Conservation (phyloP, 108 stramenopile species). For the Heterococcus sp. region DNA sequence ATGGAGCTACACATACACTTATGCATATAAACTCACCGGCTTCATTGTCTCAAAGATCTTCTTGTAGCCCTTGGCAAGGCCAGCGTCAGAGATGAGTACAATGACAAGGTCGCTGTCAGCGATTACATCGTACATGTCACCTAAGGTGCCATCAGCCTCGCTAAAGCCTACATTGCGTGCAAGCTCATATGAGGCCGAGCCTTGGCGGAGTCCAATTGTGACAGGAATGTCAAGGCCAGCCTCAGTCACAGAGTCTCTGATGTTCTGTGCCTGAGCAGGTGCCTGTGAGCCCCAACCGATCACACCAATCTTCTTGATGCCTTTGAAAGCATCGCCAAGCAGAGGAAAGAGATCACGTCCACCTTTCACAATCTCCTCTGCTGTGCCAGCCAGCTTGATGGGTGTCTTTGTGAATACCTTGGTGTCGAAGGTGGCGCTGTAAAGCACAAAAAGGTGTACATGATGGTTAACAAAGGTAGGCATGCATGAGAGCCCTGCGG, state of each 20-base stretch:
- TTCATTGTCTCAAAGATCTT: constrained; percentile 94
- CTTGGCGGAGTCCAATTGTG: constrained; percentile 84
- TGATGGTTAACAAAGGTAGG: neutral
- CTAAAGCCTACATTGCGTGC: constrained; percentile 60
- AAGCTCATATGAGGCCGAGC: constrained; percentile 80
- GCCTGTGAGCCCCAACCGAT: constrained; percentile 98
- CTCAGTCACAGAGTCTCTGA: constrained; percentile 81
- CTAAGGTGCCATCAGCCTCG: constrained; percentile 84
- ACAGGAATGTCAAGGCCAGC: constrained; percentile 67
- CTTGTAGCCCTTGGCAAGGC: constrained; percentile 88
- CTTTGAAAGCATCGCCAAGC: constrained; percentile 88
- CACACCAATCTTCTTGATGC: constrained; percentile 88
- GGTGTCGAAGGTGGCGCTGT: constrained; percentile 67
- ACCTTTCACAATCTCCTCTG: constrained; percentile 91
- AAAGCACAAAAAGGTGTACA: neutral
- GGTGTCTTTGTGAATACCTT: constrained; percentile 78
- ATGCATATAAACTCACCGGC: constrained; percentile 52
- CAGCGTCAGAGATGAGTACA: constrained; percentile 92
- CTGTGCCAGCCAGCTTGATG: constrained; percentile 81
- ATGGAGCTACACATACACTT: neutral
- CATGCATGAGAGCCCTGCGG: neutral
- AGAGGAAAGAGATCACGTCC: constrained; percentile 91
- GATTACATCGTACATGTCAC: constrained; percentile 94
- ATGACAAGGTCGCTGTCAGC: constrained; percentile 86
- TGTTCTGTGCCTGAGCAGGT: constrained; percentile 94